Evolutionary conservation across 176 grass and related monocot genomes (phyloP), one percentile per base, ranked within the genome.

Genomic region (Aegilops umbellulata): DNA sequence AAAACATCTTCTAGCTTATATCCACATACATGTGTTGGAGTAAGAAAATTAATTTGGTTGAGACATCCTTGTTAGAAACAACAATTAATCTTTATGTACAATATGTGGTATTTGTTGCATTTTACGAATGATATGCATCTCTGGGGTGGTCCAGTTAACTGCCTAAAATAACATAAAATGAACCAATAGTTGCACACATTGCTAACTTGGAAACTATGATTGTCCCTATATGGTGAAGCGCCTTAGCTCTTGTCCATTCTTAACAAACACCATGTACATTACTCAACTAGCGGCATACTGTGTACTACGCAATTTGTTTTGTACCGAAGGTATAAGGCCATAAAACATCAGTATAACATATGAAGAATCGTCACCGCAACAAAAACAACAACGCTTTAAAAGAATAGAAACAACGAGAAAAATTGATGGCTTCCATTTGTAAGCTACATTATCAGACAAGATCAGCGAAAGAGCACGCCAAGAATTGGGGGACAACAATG

Each of bases 401-500:
- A 20, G 20, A 55, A 22, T 7, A 20, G 8, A 7, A 58, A 58
- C 53, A 22, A 0, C 7, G 20, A 34, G 30, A 26, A 2, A 3
- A 20, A 16, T 9, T 35, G 24, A 53, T 44, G 83, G 46, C 30
- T 67, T 79, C 47, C 65, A 61, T 55, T 85, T 30, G 42, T 65
- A 34, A 67, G 41, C 79, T 86, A 79, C 57, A 36, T 73, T 44
- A 65, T 15, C 49, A 7, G 10, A 71, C 41, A 77, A 13, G 32
- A 31, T 75, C 19, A 25, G 64, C 4, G 20, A 51, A 38, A 72
- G 51, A 58, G 34, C 5, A 11, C 11, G n/a, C 34, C 32, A 34
- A 84, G 30, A 79, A 29, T 51, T 64, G 16, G 20, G 29, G 38
- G 23, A 31, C 46, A 42, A 81, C 29, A 92, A 61, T 42, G 65